phyloP scores from a whole-genome alignment of 768 basidiomycete species.

The Rhodosporidiobolus sp. region DNA sequence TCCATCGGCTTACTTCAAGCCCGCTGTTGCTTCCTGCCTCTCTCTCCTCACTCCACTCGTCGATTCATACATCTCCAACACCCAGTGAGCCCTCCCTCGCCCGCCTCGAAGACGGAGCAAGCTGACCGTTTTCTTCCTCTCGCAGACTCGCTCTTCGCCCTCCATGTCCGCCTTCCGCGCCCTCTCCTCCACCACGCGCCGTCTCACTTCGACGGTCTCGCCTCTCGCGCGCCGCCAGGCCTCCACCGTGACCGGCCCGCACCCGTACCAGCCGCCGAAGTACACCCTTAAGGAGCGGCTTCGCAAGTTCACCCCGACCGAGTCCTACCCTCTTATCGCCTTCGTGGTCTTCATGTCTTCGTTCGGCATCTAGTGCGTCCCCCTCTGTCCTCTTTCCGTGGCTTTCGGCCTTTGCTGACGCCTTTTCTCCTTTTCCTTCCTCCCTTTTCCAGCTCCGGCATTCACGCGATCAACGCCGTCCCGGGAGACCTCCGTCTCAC shows the following conservation, averaged over 20 bases:
- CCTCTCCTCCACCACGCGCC: neutral
- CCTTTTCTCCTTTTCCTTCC: too few species aligned
- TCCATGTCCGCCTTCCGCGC: neutral
- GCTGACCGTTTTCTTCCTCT: neutral
- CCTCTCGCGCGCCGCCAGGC: neutral
- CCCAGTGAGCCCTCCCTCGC: neutral
- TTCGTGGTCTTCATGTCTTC: neutral
- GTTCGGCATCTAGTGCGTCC: neutral
- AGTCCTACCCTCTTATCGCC: constrained; percentile 7
- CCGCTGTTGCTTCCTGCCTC: too few species aligned
- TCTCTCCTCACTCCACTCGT: too few species aligned
- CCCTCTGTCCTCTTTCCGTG: too few species aligned
- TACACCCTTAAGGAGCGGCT: constrained; percentile 10
- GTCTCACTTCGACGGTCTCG: neutral
- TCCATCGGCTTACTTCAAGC: too few species aligned
- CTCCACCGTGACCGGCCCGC: neutral
- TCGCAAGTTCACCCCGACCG: neutral
- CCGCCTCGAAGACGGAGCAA: too few species aligned
- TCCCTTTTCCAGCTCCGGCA: neutral
- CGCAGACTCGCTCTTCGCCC: neutral
- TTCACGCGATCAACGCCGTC: neutral
- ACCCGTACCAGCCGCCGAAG: neutral
- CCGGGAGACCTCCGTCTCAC: constrained; percentile 7
- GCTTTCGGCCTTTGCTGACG: neutral
- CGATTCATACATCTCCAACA: too few species aligned